These are phyloP conservation scores for Petunia secreta DNA, from an alignment of 257 asterid genomes.

Conservation along the genomic window DNA sequence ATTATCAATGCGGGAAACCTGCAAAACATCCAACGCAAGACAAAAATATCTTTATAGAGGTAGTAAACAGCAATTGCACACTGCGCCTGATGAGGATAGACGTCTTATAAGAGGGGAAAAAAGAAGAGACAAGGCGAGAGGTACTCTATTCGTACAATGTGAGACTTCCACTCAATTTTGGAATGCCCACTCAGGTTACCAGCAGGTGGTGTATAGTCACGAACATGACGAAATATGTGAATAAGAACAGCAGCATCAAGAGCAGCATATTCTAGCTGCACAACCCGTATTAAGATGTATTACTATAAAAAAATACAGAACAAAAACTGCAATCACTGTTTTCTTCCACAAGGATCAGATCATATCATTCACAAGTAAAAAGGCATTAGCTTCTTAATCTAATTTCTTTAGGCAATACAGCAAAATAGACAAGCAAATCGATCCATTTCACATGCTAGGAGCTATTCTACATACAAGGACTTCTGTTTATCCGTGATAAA, in stretches of 20 bases:
- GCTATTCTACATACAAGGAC: not conserved
- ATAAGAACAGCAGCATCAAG: slow-evolving; percentile 95
- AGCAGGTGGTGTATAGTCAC: slow-evolving; percentile 51
- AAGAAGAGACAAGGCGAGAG: slow-evolving; percentile 23
- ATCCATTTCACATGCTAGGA: not conserved
- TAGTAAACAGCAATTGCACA: not conserved
- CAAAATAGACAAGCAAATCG: not conserved
- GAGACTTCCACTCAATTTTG: slow-evolving; percentile 88
- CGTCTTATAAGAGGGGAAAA: not conserved
- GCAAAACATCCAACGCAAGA: slow-evolving; percentile 24
- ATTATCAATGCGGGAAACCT: slow-evolving; percentile 71
- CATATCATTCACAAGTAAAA: not conserved
- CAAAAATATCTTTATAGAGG: not conserved
- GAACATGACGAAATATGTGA: slow-evolving; percentile 78
- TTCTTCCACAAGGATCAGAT: not conserved
- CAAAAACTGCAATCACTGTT: not conserved
- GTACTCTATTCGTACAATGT: slow-evolving; percentile 56
- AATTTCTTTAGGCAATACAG: not conserved
- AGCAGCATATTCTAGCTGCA: slow-evolving; percentile 96
- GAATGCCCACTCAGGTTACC: slow-evolving; percentile 49
- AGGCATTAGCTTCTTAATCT: slow-evolving; percentile 3
- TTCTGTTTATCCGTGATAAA: not conserved
- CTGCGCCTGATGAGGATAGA: not conserved
- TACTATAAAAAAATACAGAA: not conserved
- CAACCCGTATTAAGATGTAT: not conserved